Conservation (phyloP, 257 asterid genomes). For the Rhazya stricta region DNA sequence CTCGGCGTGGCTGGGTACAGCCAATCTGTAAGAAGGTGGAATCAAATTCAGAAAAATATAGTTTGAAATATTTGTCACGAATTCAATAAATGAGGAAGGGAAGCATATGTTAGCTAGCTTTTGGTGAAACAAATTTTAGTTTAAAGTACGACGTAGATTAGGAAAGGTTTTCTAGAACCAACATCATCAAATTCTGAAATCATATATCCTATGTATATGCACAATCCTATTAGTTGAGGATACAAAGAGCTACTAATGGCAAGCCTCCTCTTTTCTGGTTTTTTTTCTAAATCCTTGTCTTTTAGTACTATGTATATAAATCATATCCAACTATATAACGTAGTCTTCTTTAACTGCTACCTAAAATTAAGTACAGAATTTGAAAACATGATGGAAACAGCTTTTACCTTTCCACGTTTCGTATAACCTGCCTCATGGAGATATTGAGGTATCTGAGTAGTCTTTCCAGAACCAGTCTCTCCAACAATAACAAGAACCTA, state of each 20-base stretch:
- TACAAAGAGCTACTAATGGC: neutral
- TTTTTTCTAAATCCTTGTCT: neutral
- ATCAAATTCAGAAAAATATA: neutral
- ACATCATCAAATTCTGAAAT: no score
- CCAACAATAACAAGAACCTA: conserved; percentile 96
- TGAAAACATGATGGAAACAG: neutral
- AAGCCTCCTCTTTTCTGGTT: neutral
- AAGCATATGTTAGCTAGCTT: neutral
- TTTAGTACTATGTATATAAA: no score
- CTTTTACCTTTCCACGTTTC: conserved; percentile 59
- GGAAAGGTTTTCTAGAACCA: no score
- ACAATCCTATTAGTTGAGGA: neutral
- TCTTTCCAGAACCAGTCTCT: conserved; percentile 95
- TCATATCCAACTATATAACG: neutral
- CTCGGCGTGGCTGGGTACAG: conserved; percentile 97
- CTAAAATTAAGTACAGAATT: neutral
- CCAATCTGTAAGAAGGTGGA: conserved; percentile 51
- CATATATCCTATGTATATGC: neutral
- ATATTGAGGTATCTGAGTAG: conserved; percentile 92
- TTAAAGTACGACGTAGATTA: no score
- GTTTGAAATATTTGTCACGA: neutral
- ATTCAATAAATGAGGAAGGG: neutral
- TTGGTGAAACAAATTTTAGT: neutral
- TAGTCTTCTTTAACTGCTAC: neutral
- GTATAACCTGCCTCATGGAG: conserved; percentile 94